These are phyloP conservation scores for Hura crepitans DNA, from an alignment of 441 rosid genomes.

Conservation along the genomic window DNA sequence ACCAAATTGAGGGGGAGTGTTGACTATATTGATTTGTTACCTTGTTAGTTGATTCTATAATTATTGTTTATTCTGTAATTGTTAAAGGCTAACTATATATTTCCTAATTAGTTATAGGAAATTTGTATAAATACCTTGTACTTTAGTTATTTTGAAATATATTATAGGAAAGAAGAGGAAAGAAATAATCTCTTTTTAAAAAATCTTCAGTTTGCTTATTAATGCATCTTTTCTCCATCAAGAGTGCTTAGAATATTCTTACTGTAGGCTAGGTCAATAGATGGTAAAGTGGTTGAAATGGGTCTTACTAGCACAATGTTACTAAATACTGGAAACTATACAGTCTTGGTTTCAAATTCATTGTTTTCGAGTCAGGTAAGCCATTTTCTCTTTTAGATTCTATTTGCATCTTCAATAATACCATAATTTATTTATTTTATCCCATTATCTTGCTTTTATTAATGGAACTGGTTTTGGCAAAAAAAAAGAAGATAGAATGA, in stretches of 20 bases:
- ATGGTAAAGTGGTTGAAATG: constrained; percentile 90
- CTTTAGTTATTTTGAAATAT: no score
- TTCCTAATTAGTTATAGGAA: no score
- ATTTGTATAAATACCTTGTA: no score
- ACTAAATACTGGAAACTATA: constrained; percentile 70
- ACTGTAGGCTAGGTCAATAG: constrained; percentile 75
- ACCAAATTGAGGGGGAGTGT: no score
- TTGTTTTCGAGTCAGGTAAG: constrained; percentile 88
- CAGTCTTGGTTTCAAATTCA: constrained; percentile 82
- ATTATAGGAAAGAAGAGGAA: no score
- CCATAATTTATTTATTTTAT: not conserved
- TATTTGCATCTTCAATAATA: not conserved
- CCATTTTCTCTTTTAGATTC: not conserved
- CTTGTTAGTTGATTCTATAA: no score
- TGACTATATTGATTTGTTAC: no score
- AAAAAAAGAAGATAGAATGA: not conserved
- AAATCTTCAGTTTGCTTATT: not conserved
- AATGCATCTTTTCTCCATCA: not conserved
- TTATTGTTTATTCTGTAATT: no score
- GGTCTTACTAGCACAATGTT: constrained; percentile 79
- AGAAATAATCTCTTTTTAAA: no score
- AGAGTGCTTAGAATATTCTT: constrained; percentile 5
- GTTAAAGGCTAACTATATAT: no score
- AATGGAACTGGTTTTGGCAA: not conserved
- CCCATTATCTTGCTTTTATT: not conserved